Conservation (phyloP, 2,329 filamentous ascomycete genomes). For the Cladosporium austrohemisphaericum region DNA sequence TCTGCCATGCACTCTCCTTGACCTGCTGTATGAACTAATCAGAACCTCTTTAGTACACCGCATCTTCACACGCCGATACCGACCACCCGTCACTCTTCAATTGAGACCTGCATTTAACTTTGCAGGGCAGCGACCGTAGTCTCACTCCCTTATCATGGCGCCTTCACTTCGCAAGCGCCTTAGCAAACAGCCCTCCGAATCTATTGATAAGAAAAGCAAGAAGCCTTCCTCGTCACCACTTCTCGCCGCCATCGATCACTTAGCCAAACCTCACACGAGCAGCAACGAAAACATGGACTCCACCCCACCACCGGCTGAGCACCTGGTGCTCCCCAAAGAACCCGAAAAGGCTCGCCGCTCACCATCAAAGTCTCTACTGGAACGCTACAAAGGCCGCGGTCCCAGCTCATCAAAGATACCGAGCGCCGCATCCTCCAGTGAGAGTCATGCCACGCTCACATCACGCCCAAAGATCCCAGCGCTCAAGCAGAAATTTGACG, state of each 20-base stretch:
- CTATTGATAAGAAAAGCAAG: neutral
- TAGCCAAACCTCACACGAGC: neutral
- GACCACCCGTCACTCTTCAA: neutral
- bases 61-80: no score
- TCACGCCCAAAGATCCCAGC: neutral
- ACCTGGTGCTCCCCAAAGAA: neutral
- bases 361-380: conserved; percentile 13
- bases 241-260: neutral
- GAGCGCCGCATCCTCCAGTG: no score
- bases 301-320: conserved; percentile 8
- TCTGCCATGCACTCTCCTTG: no score
- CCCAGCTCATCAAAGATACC: no score
- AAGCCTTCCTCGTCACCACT: neutral
- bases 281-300: conserved; percentile 8
- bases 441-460: no score
- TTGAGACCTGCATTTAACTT: neutral
- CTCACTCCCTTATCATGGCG: conserved; percentile 13
- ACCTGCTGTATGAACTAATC: no score
- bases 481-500: conserved; percentile 3
- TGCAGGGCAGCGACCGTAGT: neutral
- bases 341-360: conserved; percentile 4
- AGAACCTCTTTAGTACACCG: no score
- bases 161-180: conserved; percentile 15
- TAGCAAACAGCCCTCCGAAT: conserved; percentile 1
- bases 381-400: conserved; percentile 14